Percentiles rank a stretch among this genome's conserved stretches.
Evolutionary conservation across 192 early-diverging fungal species (phyloP).

Genomic region (Backusella luteola): DNA sequence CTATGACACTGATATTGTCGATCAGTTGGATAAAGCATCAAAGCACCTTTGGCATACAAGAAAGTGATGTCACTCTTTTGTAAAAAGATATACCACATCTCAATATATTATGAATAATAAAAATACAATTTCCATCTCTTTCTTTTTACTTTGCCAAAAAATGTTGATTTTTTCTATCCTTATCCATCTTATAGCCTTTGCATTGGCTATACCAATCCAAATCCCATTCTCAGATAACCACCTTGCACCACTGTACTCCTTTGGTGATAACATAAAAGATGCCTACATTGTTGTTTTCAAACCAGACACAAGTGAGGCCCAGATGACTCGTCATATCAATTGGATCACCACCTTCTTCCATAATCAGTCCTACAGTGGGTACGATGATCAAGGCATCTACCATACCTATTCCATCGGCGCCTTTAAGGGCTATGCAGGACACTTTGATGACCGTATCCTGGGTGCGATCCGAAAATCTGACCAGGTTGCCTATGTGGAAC

Average conservation of each 20-base stretch:
- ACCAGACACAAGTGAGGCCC: constrained; percentile 31
- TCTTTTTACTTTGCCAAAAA: background rate
- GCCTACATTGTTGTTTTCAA: constrained; percentile 79
- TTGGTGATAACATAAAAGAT: constrained; percentile 60
- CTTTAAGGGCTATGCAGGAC: constrained; percentile 67
- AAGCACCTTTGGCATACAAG: background rate
- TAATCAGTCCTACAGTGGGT: background rate
- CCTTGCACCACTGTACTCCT: constrained; percentile 60
- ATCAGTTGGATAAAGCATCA: background rate
- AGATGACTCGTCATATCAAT: constrained; percentile 19
- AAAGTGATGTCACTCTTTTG: background rate
- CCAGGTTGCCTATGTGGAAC: constrained; percentile 77
- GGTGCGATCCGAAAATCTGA: constrained; percentile 57
- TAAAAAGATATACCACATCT: background rate
- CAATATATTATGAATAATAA: background rate
- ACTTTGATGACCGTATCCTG: constrained; percentile 55
- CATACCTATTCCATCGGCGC: constrained; percentile 61
- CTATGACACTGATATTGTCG: background rate
- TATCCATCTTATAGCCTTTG: constrained; percentile 7
- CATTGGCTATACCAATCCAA: constrained; percentile 3
- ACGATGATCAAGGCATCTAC: constrained; percentile 50
- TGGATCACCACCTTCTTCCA: constrained; percentile 18
- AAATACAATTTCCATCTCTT: background rate
- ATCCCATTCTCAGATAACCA: background rate
- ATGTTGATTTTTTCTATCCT: background rate